Evolutionary conservation across 306 rosid species (phyloP).

Genomic region (Trifolium pratense): DNA sequence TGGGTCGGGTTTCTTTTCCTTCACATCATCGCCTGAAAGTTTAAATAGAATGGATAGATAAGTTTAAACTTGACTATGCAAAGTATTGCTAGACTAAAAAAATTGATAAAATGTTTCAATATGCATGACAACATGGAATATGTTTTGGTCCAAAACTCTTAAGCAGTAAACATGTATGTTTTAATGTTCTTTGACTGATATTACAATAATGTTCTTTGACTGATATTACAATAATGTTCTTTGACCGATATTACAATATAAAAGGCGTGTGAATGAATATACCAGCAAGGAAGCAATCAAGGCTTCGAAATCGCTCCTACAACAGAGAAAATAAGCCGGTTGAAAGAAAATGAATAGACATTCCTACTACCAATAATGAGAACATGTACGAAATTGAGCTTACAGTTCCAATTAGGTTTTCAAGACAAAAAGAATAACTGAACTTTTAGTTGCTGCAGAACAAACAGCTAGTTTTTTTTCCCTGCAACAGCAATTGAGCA

Average conservation of each 20-base stretch:
- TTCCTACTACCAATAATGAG: slow-evolving; percentile 9
- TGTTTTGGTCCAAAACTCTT: slow-evolving; percentile 23
- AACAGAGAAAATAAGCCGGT: slow-evolving; percentile 38
- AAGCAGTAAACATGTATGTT: slow-evolving; percentile 21
- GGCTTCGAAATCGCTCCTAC: slow-evolving; percentile 93
- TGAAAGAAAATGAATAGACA: slow-evolving; percentile 13
- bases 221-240: no score
- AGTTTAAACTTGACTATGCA: no score
- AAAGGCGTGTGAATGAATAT: slow-evolving; percentile 22
- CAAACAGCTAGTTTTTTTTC: slow-evolving; percentile 88
- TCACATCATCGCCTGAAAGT: slow-evolving; percentile 91
- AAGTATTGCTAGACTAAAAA: no score
- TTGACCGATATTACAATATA: slow-evolving; percentile 35
- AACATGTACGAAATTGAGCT: slow-evolving; percentile 38
- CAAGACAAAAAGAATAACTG: slow-evolving; percentile 89
- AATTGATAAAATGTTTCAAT: no score
- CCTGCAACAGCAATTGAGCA: slow-evolving; percentile 53
- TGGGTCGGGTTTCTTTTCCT: slow-evolving; percentile 94
- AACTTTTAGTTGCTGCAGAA: slow-evolving; percentile 97
- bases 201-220: no score
- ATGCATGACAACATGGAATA: no score
- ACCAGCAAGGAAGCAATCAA: slow-evolving; percentile 99
- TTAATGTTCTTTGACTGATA: no score
- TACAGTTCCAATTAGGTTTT: slow-evolving; percentile 85
- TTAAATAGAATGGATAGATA: slow-evolving; percentile 11